phyloP scores from a whole-genome alignment of 768 basidiomycete species.

The Termitomyces sp. region DNA sequence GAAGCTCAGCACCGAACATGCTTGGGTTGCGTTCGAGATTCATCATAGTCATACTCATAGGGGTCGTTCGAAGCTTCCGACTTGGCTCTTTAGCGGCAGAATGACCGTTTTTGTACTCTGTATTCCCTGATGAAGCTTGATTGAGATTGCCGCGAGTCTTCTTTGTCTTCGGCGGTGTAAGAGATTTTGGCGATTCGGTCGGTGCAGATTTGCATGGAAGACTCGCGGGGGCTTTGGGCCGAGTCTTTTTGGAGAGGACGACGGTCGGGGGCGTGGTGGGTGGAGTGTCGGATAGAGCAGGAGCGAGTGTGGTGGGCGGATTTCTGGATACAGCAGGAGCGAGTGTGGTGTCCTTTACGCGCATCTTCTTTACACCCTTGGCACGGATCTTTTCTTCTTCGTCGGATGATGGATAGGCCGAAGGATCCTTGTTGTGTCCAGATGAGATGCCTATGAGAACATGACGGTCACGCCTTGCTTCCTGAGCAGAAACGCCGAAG shows the following conservation, averaged over 20 bases:
- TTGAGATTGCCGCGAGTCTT: constrained; percentile 1
- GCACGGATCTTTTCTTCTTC: constrained; percentile 68
- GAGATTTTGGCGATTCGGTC: constrained; percentile 18
- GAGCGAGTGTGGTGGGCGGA: too few species aligned
- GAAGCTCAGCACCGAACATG: constrained; percentile 63
- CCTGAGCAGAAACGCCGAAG: constrained; percentile 39
- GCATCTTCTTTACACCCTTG: constrained; percentile 57
- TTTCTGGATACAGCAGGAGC: constrained; percentile 17
- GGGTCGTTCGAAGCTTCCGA: constrained; percentile 20
- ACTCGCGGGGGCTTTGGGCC: constrained; percentile 17
- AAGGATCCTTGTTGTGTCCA: constrained; percentile 24
- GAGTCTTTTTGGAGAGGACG: constrained; percentile 11
- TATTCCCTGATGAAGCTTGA: background rate
- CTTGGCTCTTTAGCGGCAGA: constrained; percentile 1
- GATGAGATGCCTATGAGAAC: constrained; percentile 6
- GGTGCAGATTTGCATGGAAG: constrained; percentile 6
- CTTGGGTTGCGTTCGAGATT: constrained; percentile 47
- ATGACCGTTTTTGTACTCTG: background rate
- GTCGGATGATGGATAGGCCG: constrained; percentile 56
- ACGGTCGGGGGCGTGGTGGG: constrained; percentile 13
- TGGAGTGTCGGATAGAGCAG: constrained; percentile 18
- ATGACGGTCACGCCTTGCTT: constrained; percentile 16
- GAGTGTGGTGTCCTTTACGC: constrained; percentile 27
- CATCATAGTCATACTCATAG: constrained; percentile 39
- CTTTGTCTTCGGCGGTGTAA: constrained; percentile 16